These are phyloP conservation scores for Ichthyophthirius multifiliis DNA, from an alignment of 169 alveolate species.

Conservation along the genomic window DNA sequence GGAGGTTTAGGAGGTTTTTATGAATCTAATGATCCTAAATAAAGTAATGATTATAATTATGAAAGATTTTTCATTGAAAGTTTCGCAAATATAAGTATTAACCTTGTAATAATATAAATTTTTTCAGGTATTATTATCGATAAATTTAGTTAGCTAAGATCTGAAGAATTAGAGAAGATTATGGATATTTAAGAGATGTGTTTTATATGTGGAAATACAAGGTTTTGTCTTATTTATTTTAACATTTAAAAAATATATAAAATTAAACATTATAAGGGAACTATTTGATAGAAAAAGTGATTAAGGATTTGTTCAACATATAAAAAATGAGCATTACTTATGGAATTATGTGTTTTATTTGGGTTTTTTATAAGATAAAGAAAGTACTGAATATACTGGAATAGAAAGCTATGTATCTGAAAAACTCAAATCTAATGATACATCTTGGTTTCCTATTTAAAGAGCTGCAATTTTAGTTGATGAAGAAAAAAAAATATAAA, in stretches of 20 bases:
- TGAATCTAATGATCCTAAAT: constrained; percentile 46
- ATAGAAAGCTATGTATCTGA: constrained; percentile 70
- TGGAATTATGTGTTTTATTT: constrained; percentile 76
- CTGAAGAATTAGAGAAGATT: constrained; percentile 42
- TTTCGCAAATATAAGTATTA: constrained; percentile 52
- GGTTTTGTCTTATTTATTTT: neutral
- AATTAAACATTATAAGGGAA: constrained; percentile 48
- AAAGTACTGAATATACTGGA: constrained; percentile 71
- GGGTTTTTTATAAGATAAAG: constrained; percentile 71
- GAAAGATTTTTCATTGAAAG: constrained; percentile 67
- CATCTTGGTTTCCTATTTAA: constrained; percentile 74
- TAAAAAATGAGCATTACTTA: constrained; percentile 61
- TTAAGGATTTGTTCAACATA: constrained; percentile 68
- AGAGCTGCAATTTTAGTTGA: constrained; percentile 54
- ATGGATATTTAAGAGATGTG: constrained; percentile 66
- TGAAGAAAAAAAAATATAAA: constrained; percentile 41
- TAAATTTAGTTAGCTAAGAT: constrained; percentile 62
- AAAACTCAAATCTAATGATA: constrained; percentile 46
- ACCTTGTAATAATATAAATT: constrained; percentile 54
- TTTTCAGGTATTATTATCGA: constrained; percentile 72
- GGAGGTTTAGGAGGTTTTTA: constrained; percentile 71
- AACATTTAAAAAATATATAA: too few relatives aligned
- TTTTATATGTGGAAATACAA: constrained; percentile 74
- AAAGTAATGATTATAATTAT: constrained; percentile 36
- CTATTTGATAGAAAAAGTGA: constrained; percentile 71